Evolutionary conservation across 352 stramenopile species (phyloP), one percentile per base, ranked within the genome.

Genomic region (Thraustochytrium sp.): DNA sequence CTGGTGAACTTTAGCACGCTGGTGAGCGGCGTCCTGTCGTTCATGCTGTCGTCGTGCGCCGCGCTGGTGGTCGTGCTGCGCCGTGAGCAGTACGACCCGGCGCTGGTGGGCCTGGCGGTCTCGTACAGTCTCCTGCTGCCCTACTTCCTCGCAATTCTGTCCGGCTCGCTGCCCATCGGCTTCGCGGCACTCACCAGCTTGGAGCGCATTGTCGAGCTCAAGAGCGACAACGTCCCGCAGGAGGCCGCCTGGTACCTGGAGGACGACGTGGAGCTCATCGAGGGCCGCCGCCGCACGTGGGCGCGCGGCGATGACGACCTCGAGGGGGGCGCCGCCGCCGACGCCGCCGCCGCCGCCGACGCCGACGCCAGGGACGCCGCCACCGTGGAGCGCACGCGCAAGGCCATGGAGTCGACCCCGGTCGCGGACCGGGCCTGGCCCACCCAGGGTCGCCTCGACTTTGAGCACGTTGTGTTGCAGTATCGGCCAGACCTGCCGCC

Each of bases 361-460:
- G 0, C 23, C 55, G 55, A 64, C 55, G 62, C 38, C 8, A 18
- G 26, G 59, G 59, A 16, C 26, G 16, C 46, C 18, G 42, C 2
- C 37, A n/a, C 5, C n/a, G n/a, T n/a, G n/a, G 5, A 5, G 54
- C 26, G 36, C 5, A 38, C 54, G 54, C n/a, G n/a, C n/a, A n/a
- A n/a, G n/a, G n/a, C n/a, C n/a, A 55, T 26, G 49, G 18, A 26
- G 49, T 55, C 18, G 21, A 38, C 46, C 26, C 65, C 65, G 18
- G 65, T 62, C 23, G 8, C 65, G 26, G 49, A 77, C 13, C 65
- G 59, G 13, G 36, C 31, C n/a, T 98, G 94, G 95, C 94, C 94
- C 1, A 84, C 86, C 1, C 75, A 90, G 2, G 95, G 95, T 31
- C 74, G 78, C 18, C 84, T 90, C 31, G 78, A 86, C 31, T 89